Evolutionary conservation across 345 rosid species (phyloP).

Genomic region (Erodium maritimum): DNA sequence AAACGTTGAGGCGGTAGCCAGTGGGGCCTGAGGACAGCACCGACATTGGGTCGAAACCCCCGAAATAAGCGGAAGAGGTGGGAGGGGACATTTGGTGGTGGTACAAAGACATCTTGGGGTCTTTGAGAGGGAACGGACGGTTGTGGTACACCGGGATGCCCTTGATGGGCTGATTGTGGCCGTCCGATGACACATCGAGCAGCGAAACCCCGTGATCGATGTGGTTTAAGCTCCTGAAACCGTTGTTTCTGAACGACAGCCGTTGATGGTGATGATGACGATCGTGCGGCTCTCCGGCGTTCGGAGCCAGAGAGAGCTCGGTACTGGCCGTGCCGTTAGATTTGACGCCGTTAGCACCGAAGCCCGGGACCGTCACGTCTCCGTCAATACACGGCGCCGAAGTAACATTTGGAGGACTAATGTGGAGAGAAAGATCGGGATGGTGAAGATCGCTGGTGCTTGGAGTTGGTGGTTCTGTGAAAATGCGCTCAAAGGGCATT

Average conservation of each 20-base stretch:
- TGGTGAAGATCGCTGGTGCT: too few relatives aligned
- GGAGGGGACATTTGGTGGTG: constrained; percentile 31
- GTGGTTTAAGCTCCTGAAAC: too few relatives aligned
- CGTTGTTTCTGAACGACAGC: too few relatives aligned
- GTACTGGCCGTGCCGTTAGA: constrained; percentile 12
- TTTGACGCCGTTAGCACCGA: constrained; percentile 10
- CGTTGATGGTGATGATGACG: too few relatives aligned
- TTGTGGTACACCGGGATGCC: constrained; percentile 77
- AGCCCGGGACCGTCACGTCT: too few relatives aligned
- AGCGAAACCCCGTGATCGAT: constrained; percentile 19
- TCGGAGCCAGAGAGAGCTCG: constrained; percentile 32
- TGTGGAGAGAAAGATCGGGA: constrained; percentile 75
- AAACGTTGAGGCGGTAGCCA: constrained; percentile 2
- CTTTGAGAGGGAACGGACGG: constrained; percentile 54
- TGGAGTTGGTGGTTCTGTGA: constrained; percentile 32
- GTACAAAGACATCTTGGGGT: too few relatives aligned
- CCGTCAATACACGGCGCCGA: neutral
- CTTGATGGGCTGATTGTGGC: constrained; percentile 55
- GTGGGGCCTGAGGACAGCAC: too few relatives aligned
- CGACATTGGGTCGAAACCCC: too few relatives aligned
- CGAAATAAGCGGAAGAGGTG: constrained; percentile 27
- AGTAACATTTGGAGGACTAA: constrained; percentile 43
- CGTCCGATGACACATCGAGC: constrained; percentile 24
- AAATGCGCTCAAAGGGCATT: constrained; percentile 47
- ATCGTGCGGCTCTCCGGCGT: constrained; percentile 9